phyloP scores from a whole-genome alignment of 1,284 basidiomycete species.

The Golubevia pallescens region DNA sequence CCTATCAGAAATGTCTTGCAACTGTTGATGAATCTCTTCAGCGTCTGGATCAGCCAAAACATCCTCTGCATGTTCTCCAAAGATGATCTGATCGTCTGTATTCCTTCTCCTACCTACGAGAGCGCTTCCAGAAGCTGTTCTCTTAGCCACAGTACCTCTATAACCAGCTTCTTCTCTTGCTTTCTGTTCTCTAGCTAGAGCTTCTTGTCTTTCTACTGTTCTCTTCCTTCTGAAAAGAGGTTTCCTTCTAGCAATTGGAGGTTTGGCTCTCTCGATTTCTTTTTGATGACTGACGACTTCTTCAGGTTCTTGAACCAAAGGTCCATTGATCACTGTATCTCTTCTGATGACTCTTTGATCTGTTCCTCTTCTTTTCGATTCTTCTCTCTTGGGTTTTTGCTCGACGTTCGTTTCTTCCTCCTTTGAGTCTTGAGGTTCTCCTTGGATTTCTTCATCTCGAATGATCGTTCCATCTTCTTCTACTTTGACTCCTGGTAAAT shows the following conservation, averaged over 20 bases:
- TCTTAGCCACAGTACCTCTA: conserved; percentile 2
- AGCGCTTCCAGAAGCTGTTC: neutral
- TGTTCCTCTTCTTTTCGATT: too few species aligned
- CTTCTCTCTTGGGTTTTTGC: too few species aligned
- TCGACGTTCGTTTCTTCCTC: conserved; percentile 8
- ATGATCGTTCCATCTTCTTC: neutral
- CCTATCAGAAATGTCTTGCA: conserved; percentile 18
- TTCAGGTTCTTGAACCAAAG: neutral
- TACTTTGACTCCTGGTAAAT: conserved; percentile 8
- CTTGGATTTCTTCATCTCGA: conserved; percentile 1
- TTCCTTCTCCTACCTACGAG: neutral
- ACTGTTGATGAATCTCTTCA: conserved; percentile 19
- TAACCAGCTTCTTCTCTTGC: conserved; percentile 6
- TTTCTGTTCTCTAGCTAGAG: conserved; percentile 3
- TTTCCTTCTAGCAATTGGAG: too few species aligned
- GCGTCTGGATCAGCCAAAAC: conserved; percentile 24
- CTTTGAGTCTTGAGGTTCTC: conserved; percentile 14
- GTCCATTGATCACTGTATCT: conserved; percentile 2
- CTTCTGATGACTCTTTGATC: conserved; percentile 5
- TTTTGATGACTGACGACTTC: too few species aligned
- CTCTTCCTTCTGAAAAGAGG: conserved; percentile 1
- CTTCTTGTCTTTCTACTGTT: neutral
- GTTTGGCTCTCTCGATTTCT: too few species aligned
- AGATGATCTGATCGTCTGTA: conserved; percentile 15
- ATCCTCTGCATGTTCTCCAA: conserved; percentile 11